Base-by-base conservation (phyloP, 495 filamentous ascomycete species). In the Hypoxylon cercidicola region DNA sequence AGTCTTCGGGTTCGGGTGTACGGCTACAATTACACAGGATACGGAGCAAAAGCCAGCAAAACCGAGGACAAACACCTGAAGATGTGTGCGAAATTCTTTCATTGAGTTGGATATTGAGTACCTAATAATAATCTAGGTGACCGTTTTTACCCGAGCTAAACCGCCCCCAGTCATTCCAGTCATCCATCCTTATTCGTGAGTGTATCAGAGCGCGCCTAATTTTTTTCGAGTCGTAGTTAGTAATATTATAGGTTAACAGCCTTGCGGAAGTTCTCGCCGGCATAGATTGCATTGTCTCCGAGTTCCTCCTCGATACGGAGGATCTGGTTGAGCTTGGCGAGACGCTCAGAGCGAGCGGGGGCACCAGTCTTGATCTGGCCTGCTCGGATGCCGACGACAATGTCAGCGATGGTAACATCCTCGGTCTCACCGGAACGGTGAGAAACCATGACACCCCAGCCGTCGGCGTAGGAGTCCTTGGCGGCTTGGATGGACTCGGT, bases 361-460 rank as follows among this genome's bases (percentile, higher is more conserved):
- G 95, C 95, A 87, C 95, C 96, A 69, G 95, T 97, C 91, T 99
- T 98, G 88, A 98, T 98, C 85, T 99, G 92, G 64, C 96, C 96
- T 68, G 93, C 82, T 68, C 96, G 90, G 71, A 98, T 89, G 81
- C 96, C 95, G 68, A 98, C 95, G 60, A 93, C 93, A 60, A 99
- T 95, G 75, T 99, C 95, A 70, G 96, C 88, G 77, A 99, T 99
- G 75, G 96, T 98, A 72, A 99, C 95, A 82, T 98, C 95, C 84
- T 99, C 95, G 55, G 95, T 98, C 90, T 99, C 95, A 75, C 95
- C 95, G 62, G 95, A 97, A 69, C 96, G 89, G 86, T 99, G 96
- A 57, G 94, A 97, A 58, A 99, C 96, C 96, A 99, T 99, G 83
- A 99, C 93, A 79, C 95, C 95, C 94, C 94, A 99, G 78, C 88